Evolutionary conservation across 1,139 yeast species (phyloP).

Genomic region (Kurtzmaniella natalensis): DNA sequence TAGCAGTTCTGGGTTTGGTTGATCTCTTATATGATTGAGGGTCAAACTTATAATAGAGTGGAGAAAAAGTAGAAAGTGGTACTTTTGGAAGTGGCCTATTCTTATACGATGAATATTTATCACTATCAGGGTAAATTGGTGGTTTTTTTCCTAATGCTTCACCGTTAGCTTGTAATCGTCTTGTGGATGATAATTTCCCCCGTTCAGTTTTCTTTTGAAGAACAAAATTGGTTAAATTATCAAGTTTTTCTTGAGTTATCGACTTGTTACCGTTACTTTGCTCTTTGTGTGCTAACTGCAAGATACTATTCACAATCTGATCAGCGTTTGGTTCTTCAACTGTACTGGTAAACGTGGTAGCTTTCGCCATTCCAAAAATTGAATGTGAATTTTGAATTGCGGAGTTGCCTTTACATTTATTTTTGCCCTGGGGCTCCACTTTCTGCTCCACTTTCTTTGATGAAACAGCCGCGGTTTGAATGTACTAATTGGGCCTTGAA

Average conservation of each 20-base stretch:
- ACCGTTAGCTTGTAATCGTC: background rate
- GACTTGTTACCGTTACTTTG: constrained; percentile 30
- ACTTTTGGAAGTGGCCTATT: too few relatives aligned
- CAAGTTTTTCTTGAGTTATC: constrained; percentile 29
- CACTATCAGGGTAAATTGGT: constrained; percentile 12
- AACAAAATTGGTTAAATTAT: constrained; percentile 20
- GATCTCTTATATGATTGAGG: too few relatives aligned
- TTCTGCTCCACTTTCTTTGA: too few relatives aligned
- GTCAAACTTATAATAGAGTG: too few relatives aligned
- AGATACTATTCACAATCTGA: constrained; percentile 23
- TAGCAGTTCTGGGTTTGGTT: too few relatives aligned
- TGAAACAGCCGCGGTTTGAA: background rate
- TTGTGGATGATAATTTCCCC: constrained; percentile 1
- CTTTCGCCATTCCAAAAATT: background rate
- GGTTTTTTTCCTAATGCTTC: constrained; percentile 6
- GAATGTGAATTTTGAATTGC: constrained; percentile 2
- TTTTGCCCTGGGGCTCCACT: too few relatives aligned
- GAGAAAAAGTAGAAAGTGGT: too few relatives aligned
- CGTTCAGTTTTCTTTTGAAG: constrained; percentile 12
- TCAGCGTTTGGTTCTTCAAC: constrained; percentile 12
- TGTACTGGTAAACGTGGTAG: background rate
- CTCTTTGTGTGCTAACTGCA: constrained; percentile 30
- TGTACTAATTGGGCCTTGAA: constrained; percentile 10
- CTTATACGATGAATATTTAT: too few relatives aligned
- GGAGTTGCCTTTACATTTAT: too few relatives aligned